Conservation (phyloP, 371 early-diverging fungal genomes). For the Syncephalastrum racemosum region DNA sequence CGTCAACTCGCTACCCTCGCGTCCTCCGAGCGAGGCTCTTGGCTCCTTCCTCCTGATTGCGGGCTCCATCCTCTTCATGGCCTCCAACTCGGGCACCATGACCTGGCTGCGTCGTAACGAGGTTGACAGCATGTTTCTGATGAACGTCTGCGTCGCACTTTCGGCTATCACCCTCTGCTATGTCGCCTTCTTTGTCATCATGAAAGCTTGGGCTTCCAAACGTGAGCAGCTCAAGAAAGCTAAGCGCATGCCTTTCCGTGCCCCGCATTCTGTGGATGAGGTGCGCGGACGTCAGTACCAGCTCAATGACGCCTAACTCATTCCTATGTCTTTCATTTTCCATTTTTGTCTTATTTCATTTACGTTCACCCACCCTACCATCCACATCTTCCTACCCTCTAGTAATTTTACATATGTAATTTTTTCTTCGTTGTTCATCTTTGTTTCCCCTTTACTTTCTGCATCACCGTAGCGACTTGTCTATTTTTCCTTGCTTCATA, state of each 20-base stretch:
- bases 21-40: conserved; percentile 45
- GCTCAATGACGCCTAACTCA: too few species aligned
- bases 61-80: conserved; percentile 53
- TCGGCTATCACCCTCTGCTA: conserved; percentile 40
- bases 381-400: too few species aligned
- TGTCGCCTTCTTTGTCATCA: conserved; percentile 32
- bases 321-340: too few species aligned
- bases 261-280: too few species aligned
- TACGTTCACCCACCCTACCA: too few species aligned
- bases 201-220: conserved; percentile 48
- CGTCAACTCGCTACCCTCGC: conserved; percentile 20
- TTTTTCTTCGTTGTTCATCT: too few species aligned
- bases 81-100: conserved; percentile 49
- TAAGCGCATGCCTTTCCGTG: background rate
- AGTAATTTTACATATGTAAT: too few species aligned
- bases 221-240: conserved; percentile 37
- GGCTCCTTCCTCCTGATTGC: conserved; percentile 46
- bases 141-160: conserved; percentile 48
- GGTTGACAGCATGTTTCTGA: conserved; percentile 51
- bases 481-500: too few species aligned
- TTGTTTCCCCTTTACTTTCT: too few species aligned
- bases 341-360: too few species aligned
- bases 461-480: too few species aligned
- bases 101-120: conserved; percentile 40
- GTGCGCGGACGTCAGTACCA: too few species aligned